Evolutionary conservation across 306 rosid genomes (phyloP), one percentile per base, ranked within the genome.

Genomic region (Sechiopsis laciniata): DNA sequence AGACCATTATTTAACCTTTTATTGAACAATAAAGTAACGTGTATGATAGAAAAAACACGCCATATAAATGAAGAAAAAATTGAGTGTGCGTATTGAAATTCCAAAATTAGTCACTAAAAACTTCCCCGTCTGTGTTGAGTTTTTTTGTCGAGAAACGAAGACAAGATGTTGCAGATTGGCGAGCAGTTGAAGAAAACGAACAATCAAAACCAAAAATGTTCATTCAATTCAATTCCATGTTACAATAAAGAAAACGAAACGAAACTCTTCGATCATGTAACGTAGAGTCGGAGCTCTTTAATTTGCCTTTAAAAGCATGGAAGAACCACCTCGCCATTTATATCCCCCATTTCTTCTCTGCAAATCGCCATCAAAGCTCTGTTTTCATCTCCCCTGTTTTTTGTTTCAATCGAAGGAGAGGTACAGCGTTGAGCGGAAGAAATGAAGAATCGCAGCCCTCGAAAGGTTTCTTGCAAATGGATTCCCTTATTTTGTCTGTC

Each of bases 401-500:
- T 52, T 9, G 5, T 14, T 10, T 54, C 75, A 1, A 11, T 3
- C 53, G 51, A 52, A 52, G 75, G 75, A 72, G 75, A 55, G 20
- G 17, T 24, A 26, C 37, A 16, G 5, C 24, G 63, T 4, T 15
- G 52, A 32, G 7, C 26, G 19, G 21, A 21, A 13, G 22, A 21
- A 21, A 68, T 68, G 73, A 68, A 68, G 15, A 19, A 48, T 12
- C 57, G 73, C n/a, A 20, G 63, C 8, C 73, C 40, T 21, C n/a
- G 57, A 8, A 68, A 21, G 56, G 73, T 68, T 12, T 48, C 73
- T 68, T 37, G 42, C 0, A 68, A 68, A 48, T 68, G 73, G 73
- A 24, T 68, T 68, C 73, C 73, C 0, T 46, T 68, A 17, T 20
- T 68, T 48, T 68, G 73, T 37, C 19, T 68, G 8, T 14, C 40